Evolutionary conservation across 2,329 filamentous ascomycete genomes (phyloP).

Genomic region (Kalmusia sp.): DNA sequence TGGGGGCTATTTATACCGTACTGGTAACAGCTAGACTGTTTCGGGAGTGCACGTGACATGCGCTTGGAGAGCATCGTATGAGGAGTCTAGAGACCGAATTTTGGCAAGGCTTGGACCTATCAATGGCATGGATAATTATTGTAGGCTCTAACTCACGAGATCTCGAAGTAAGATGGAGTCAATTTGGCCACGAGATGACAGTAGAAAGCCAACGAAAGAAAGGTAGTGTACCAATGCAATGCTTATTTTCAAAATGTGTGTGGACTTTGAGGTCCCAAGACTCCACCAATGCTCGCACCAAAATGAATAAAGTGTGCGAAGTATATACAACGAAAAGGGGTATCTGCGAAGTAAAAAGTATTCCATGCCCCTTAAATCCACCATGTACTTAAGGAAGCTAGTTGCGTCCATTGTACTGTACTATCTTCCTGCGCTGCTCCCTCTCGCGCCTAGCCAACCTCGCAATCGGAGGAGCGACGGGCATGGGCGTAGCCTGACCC

Average conservation of each 20-base stretch:
- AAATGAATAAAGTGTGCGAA: background rate
- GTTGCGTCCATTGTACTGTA: background rate
- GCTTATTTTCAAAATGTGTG: background rate
- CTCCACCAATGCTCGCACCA: background rate
- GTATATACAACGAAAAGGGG: constrained; percentile 6
- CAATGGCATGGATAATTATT: too few species aligned
- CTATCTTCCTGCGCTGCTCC: background rate
- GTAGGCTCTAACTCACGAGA: too few species aligned
- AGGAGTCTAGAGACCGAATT: too few species aligned
- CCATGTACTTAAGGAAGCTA: background rate
- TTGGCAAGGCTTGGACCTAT: too few species aligned
- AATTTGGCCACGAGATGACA: too few species aligned
- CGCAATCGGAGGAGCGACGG: background rate
- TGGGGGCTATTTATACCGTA: too few species aligned
- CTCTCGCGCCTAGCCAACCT: constrained; percentile 8
- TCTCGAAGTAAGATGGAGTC: too few species aligned
- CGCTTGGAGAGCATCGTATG: too few species aligned
- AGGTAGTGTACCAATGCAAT: background rate
- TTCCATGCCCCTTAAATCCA: background rate
- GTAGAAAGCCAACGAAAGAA: too few species aligned
- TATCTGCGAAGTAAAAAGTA: background rate
- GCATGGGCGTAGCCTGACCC: background rate
- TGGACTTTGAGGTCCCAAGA: background rate
- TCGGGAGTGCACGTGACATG: too few species aligned
- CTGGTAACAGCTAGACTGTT: too few species aligned